Evolutionary conservation across 352 stramenopile species (phyloP), one percentile per base, ranked within the genome.

Genomic region (Pythium phragmiticola): DNA sequence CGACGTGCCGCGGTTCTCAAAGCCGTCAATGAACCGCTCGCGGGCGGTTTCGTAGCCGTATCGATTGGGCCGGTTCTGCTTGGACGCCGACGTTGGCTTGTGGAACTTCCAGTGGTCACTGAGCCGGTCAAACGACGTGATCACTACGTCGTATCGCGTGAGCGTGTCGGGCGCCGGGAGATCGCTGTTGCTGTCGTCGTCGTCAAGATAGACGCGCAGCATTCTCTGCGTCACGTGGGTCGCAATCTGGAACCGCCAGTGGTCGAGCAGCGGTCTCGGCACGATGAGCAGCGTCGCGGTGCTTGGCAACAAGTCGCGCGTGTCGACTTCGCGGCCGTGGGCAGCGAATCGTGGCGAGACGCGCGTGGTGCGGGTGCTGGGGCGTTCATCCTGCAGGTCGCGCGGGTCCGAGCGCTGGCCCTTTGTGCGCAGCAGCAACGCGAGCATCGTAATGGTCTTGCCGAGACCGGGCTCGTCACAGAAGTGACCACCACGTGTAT

Each of bases 391-490:
- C 4, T 26, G 11, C 3, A 47, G 43, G 4, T 17, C 26, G 12
- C 36, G 30, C 33, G 52, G 65, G n/a, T 68, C n/a, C 0, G 72
- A 63, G 0, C 64, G 50, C 57, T 89, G 78, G 6, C 84, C 82
- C 60, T 90, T 87, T 23, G 86, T 93, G 23, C 86, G 80, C 6
- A 95, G 57, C 14, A 95, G 78, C 33, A 95, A 56, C 33, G 87
- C 84, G 12, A 94, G 56, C 76, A 95, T 92, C 13, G 87, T 94
- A 56, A 95, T 91, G 0, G 87, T 95, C 68, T 95, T 95, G 16
- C 87, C 87, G 0, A 95, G 73, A 1, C 87, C 87, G 30, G 87
- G 87, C 33, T 95, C 87, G 48, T 95, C 84, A 51, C 81, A 94
- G 42, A 95, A 90, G 47, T 94, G 77, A n/a, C 87, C 87, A 0